phyloP scores from a whole-genome alignment of 306 rosid species.

The Arachis stenosperma region DNA sequence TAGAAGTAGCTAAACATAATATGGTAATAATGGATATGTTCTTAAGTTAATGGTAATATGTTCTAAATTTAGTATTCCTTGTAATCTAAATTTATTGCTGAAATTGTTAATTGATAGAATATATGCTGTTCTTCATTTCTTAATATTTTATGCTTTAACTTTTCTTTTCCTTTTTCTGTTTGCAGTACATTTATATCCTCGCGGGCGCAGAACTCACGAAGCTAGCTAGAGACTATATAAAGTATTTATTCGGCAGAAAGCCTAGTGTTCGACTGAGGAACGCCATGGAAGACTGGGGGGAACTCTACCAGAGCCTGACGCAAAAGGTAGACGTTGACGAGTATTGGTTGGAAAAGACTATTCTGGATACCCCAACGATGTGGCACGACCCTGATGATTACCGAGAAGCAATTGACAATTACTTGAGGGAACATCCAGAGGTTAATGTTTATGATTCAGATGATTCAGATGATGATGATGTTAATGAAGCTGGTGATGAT shows the following conservation, averaged over 20 bases:
- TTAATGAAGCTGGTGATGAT: not conserved
- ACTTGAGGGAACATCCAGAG: constrained; percentile 25
- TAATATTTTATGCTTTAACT: constrained; percentile 30
- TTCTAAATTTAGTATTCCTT: not conserved
- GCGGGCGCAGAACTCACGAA: constrained; percentile 58
- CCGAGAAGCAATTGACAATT: constrained; percentile 30
- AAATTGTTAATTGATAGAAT: not conserved
- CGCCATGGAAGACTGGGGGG: constrained; percentile 50
- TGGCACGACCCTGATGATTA: constrained; percentile 56
- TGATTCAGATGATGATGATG: not conserved
- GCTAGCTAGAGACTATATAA: constrained; percentile 66
- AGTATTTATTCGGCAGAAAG: constrained; percentile 56
- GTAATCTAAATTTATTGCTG: constrained; percentile 9
- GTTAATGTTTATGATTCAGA: not conserved
- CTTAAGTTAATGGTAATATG: no score
- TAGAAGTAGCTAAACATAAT: not conserved
- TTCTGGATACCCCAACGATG: constrained; percentile 56
- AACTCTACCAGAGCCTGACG: constrained; percentile 31
- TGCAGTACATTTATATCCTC: constrained; percentile 76
- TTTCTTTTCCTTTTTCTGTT: not conserved
- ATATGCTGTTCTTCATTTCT: constrained; percentile 14
- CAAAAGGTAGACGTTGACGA: constrained; percentile 35
- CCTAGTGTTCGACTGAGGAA: constrained; percentile 59
- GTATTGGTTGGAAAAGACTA: constrained; percentile 54
- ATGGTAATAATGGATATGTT: not conserved